A percentile compares a stretch with the other conserved stretches of the same genome.
Evolutionary conservation across 2,329 filamentous ascomycete genomes (phyloP).

Genomic region (Elsinoe necatrix): DNA sequence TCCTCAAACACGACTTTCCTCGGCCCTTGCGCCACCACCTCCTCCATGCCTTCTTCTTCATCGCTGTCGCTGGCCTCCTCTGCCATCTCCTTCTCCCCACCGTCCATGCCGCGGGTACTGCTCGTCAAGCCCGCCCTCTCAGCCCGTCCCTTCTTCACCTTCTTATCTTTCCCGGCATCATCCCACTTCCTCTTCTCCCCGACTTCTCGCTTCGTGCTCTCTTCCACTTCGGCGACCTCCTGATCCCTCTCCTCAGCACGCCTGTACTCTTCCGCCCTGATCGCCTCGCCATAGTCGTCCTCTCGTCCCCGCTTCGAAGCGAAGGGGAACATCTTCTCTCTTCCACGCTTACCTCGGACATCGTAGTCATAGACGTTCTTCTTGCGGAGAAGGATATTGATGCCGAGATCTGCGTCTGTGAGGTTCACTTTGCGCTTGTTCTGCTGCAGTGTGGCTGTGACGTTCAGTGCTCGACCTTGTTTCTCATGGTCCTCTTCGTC

Average conservation of each 20-base stretch:
- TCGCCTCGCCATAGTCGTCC: constrained; percentile 91
- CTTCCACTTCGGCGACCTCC: constrained; percentile 49
- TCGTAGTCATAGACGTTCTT: constrained; percentile 92
- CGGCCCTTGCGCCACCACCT: constrained; percentile 52
- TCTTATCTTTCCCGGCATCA: constrained; percentile 31
- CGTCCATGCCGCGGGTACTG: constrained; percentile 17
- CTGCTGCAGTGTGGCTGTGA: constrained; percentile 76
- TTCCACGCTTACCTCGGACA: constrained; percentile 79
- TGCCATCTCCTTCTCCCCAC: constrained; percentile 20
- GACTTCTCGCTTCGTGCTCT: constrained; percentile 65
- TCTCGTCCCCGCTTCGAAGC: constrained; percentile 67
- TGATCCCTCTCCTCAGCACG: constrained; percentile 85
- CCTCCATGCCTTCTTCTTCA: constrained; percentile 45
- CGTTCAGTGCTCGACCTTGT: constrained; percentile 84
- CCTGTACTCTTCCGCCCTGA: constrained; percentile 87
- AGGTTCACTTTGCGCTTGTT: constrained; percentile 78
- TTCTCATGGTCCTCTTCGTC: constrained; percentile 84
- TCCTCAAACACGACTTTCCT: constrained; percentile 63
- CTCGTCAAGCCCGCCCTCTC: constrained; percentile 10
- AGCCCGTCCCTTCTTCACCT: constrained; percentile 14
- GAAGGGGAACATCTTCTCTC: constrained; percentile 87
- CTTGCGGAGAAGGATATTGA: constrained; percentile 81
- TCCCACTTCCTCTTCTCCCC: constrained; percentile 96
- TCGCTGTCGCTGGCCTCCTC: constrained; percentile 39
- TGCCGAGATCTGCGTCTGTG: constrained; percentile 81